Percentiles rank a stretch among this genome's conserved stretches.
phyloP scores from a whole-genome alignment of 2,329 filamentous ascomycete genomes.

The Magnaporthiopsis poae region DNA sequence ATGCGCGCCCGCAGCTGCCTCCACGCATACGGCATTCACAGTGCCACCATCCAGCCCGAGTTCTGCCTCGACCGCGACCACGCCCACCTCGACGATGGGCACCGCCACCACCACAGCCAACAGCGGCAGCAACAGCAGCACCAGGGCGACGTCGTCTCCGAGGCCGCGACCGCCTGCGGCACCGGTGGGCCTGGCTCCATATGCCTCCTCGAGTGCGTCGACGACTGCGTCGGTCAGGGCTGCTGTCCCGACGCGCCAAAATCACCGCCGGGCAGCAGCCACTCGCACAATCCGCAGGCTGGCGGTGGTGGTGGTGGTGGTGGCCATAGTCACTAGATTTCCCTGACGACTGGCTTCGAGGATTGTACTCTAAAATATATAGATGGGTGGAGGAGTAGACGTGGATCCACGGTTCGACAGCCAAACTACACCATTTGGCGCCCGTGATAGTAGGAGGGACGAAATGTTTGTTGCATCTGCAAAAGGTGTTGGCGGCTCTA shows the following conservation, averaged over 20 bases:
- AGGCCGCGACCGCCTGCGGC: constrained; percentile 13
- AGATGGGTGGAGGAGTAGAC: background rate
- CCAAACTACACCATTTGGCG: background rate
- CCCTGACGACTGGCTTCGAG: background rate
- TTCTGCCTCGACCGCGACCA: constrained; percentile 51
- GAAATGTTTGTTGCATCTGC: background rate
- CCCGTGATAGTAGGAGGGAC: background rate
- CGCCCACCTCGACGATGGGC: constrained; percentile 25
- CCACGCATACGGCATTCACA: constrained; percentile 92
- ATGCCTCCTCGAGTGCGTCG: constrained; percentile 45
- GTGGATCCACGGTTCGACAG: background rate
- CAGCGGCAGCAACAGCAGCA: constrained; percentile 13
- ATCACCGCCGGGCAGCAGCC: constrained; percentile 24
- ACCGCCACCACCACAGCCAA: too few relatives aligned
- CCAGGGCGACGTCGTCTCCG: constrained; percentile 11
- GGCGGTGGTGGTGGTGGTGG: constrained; percentile 25
- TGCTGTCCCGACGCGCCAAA: constrained; percentile 30
- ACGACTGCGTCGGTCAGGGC: constrained; percentile 35
- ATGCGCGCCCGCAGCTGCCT: constrained; percentile 75
- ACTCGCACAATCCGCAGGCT: constrained; percentile 19
- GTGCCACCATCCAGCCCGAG: constrained; percentile 93
- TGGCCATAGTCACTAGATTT: background rate
- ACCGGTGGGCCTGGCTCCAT: constrained; percentile 8
- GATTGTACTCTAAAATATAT: background rate
- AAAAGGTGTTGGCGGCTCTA: background rate